Percentiles rank a stretch among this genome's conserved stretches.
Evolutionary conservation across 768 basidiomycete species (phyloP).

Genomic region (Amanita phalloides): DNA sequence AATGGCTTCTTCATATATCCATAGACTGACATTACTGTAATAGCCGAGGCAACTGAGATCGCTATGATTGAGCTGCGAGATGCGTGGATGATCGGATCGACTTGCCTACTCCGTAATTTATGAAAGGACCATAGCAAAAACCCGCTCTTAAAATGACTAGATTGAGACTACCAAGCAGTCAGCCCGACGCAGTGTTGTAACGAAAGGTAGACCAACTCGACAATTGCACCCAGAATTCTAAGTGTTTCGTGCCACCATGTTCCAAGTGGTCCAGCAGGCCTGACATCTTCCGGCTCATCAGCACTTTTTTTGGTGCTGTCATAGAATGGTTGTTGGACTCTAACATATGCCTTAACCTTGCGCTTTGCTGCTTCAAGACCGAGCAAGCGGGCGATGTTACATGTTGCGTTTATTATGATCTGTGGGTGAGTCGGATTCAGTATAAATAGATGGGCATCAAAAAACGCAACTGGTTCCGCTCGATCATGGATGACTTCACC

Average conservation of each 20-base stretch:
- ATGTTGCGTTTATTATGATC: conserved; percentile 75
- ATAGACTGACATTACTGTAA: conserved; percentile 72
- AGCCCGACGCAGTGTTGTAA: conserved; percentile 5
- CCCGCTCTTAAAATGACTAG: conserved; percentile 70
- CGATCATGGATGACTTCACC: conserved; percentile 73
- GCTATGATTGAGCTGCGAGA: conserved; percentile 1
- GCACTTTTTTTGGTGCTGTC: conserved; percentile 56
- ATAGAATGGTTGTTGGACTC: conserved; percentile 72
- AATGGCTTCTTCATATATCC: conserved; percentile 76
- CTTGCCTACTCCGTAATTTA: conserved; percentile 58
- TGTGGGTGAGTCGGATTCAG: conserved; percentile 16
- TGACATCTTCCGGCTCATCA: conserved; percentile 64
- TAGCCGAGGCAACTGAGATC: conserved; percentile 50
- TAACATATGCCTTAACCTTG: conserved; percentile 69
- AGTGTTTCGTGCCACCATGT: conserved; percentile 88
- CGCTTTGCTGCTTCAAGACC: conserved; percentile 74
- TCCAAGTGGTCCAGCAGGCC: conserved; percentile 60
- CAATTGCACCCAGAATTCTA: conserved; percentile 62
- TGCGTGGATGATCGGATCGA: conserved; percentile 8
- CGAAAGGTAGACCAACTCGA: conserved; percentile 36
- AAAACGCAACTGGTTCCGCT: conserved; percentile 50
- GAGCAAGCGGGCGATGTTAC: conserved; percentile 53
- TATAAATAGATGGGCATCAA: conserved; percentile 3
- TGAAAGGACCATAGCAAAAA: conserved; percentile 75
- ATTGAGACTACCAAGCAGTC: conserved; percentile 44